These are phyloP conservation scores for Drechslerella dactyloides DNA, from an alignment of 2,329 filamentous ascomycete genomes.

Conservation along the genomic window DNA sequence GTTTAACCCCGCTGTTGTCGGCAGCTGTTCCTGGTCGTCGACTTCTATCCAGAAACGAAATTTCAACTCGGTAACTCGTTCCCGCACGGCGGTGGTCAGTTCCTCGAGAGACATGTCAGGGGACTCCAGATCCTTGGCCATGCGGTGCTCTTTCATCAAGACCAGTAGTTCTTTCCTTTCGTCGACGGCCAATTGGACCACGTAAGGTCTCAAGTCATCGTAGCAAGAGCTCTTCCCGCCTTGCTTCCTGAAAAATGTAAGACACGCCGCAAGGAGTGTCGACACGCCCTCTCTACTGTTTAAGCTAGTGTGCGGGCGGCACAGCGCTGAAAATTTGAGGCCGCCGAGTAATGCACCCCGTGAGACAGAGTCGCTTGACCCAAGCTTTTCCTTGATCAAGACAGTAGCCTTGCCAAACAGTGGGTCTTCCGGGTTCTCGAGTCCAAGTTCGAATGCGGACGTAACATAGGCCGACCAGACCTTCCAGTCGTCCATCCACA, in stretches of 20 bases:
- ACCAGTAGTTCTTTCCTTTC: slow-evolving; percentile 51
- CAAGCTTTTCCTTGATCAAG: slow-evolving; percentile 25
- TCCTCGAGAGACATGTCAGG: slow-evolving; percentile 36
- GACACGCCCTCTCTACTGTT: slow-evolving; percentile 52
- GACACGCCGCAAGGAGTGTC: slow-evolving; percentile 52
- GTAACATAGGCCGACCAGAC: slow-evolving; percentile 55
- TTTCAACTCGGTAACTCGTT: slow-evolving; percentile 32
- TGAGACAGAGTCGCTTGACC: slow-evolving; percentile 38
- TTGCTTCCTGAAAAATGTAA: slow-evolving; percentile 54
- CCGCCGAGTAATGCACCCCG: slow-evolving; percentile 54
- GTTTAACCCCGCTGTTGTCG: slow-evolving; percentile 26
- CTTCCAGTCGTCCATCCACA: slow-evolving; percentile 55
- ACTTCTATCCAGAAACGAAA: slow-evolving; percentile 41
- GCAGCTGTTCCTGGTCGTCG: slow-evolving; percentile 41
- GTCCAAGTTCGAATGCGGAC: slow-evolving; percentile 48
- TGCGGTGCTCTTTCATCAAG: slow-evolving; percentile 48
- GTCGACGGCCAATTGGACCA: slow-evolving; percentile 52
- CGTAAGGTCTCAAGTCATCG: slow-evolving; percentile 54
- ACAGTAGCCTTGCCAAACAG: slow-evolving; percentile 42
- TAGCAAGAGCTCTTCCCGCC: slow-evolving; percentile 55
- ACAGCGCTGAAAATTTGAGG: slow-evolving; percentile 53
- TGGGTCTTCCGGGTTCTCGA: slow-evolving; percentile 34
- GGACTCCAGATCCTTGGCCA: slow-evolving; percentile 32
- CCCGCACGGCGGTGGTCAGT: slow-evolving; percentile 23
- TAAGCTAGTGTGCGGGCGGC: slow-evolving; percentile 49